Conservation (phyloP, 768 basidiomycete species). For the Pleurotus giganteus region DNA sequence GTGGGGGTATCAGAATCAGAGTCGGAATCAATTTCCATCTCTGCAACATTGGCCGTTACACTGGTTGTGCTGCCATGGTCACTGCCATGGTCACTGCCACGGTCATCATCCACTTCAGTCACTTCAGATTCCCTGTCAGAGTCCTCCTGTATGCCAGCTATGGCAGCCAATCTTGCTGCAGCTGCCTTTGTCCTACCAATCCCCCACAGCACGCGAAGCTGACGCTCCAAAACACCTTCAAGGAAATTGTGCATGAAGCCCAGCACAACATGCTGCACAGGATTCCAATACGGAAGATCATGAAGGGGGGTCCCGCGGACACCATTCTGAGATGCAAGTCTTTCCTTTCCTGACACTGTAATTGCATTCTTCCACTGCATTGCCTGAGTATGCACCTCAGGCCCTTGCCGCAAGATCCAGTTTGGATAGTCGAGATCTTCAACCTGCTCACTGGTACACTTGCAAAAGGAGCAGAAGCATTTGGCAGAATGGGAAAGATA, state of each 20-base stretch:
- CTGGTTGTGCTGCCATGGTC: background rate
- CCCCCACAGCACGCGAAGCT: constrained; percentile 18
- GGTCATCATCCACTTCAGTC: background rate
- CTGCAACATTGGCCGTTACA: background rate
- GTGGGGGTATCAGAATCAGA: background rate
- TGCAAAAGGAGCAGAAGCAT: constrained; percentile 25
- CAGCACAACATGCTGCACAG: constrained; percentile 23
- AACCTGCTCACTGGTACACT: constrained; percentile 9
- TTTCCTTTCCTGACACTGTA: constrained; percentile 14
- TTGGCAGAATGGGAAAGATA: constrained; percentile 14
- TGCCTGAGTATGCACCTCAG: constrained; percentile 17
- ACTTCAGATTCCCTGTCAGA: no score
- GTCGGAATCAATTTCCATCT: background rate
- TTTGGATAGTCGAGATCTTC: constrained; percentile 17
- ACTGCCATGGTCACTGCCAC: background rate
- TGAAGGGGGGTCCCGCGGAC: constrained; percentile 25
- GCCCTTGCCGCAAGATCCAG: constrained; percentile 16
- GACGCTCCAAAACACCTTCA: constrained; percentile 22
- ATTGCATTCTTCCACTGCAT: constrained; percentile 12
- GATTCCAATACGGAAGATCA: constrained; percentile 26
- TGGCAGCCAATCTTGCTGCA: no score
- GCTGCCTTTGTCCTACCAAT: constrained; percentile 16
- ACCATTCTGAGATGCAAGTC: constrained; percentile 16
- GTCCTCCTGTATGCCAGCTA: no score
- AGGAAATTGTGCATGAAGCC: constrained; percentile 29